These are phyloP conservation scores for Neoboletus brunneissimus DNA, from an alignment of 768 basidiomycete species.

Conservation along the genomic window DNA sequence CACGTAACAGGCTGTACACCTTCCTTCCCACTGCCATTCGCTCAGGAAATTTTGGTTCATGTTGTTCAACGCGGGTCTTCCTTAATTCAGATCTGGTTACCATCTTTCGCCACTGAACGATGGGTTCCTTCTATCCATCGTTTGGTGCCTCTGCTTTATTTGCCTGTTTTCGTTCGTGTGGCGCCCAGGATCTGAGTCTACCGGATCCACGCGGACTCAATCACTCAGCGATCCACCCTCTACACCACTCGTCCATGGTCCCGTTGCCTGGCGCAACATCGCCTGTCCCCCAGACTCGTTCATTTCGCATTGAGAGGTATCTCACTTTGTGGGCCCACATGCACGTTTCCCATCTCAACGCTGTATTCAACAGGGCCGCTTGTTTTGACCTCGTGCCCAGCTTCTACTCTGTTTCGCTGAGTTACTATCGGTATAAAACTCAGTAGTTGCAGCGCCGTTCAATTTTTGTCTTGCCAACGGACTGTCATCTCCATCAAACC, in stretches of 20 bases:
- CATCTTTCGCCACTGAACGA: slow-evolving; percentile 15
- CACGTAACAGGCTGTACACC: slow-evolving; percentile 30
- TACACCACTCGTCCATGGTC: slow-evolving; percentile 6
- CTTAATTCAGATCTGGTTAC: slow-evolving; percentile 17
- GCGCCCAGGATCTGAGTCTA: slow-evolving; percentile 20
- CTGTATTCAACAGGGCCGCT: slow-evolving; percentile 30
- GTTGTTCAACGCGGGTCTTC: slow-evolving; percentile 15
- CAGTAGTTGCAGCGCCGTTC: slow-evolving; percentile 37
- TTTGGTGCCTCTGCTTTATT: slow-evolving; percentile 11
- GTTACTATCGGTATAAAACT: slow-evolving; percentile 40
- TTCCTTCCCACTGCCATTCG: slow-evolving; percentile 20
- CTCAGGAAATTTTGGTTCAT: slow-evolving; percentile 17
- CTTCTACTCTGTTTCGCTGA: slow-evolving; percentile 40
- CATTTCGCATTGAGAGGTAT: slow-evolving; percentile 15
- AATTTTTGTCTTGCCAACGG: slow-evolving; percentile 38
- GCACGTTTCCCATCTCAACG: slow-evolving; percentile 25
- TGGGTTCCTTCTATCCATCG: slow-evolving; percentile 9
- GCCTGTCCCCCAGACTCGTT: slow-evolving; percentile 5
- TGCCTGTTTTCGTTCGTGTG: slow-evolving; percentile 12
- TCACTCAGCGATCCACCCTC: slow-evolving; percentile 25
- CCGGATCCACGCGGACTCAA: slow-evolving; percentile 26
- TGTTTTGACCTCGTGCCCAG: slow-evolving; percentile 36
- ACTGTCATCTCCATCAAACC: slow-evolving; percentile 32
- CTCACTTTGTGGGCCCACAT: slow-evolving; percentile 12
- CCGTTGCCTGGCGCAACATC: slow-evolving; percentile 5